phyloP scores from a whole-genome alignment of 768 basidiomycete genomes.

The Ramaria sp. region DNA sequence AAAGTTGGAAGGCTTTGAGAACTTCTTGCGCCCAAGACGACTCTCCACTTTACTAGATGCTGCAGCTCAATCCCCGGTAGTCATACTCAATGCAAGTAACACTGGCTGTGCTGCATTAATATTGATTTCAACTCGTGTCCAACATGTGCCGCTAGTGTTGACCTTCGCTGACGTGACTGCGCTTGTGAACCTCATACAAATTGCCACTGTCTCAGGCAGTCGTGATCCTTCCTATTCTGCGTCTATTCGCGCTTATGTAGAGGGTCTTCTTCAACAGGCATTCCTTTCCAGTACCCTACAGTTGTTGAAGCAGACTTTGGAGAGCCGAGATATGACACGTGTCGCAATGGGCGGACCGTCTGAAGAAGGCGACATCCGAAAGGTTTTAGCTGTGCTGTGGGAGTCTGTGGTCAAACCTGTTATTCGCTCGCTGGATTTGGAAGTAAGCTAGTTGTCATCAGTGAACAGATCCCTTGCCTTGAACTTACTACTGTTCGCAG shows the following conservation, averaged over 20 bases:
- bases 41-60: conserved; percentile 11
- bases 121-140: neutral
- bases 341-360: neutral
- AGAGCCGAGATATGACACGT: neutral
- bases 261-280: too few species aligned
- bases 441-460: neutral
- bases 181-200: neutral
- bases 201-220: too few species aligned
- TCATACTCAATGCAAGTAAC: conserved; percentile 12
- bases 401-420: neutral
- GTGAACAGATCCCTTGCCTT: too few species aligned
- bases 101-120: conserved; percentile 11
- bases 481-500: neutral
- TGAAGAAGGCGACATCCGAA: neutral
- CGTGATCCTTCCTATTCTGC: too few species aligned
- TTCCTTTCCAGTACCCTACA: too few species aligned
- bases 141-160: too few species aligned
- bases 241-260: too few species aligned
- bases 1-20: conserved; percentile 10
- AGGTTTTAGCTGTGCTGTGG: neutral
- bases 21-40: conserved; percentile 12
- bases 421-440: neutral
- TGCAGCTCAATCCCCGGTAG: conserved; percentile 13
- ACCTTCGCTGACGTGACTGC: neutral
- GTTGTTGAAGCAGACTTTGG: neutral